These are phyloP conservation scores for Colletotrichum somersetense DNA, from an alignment of 2,329 filamentous ascomycete genomes.

Conservation along the genomic window DNA sequence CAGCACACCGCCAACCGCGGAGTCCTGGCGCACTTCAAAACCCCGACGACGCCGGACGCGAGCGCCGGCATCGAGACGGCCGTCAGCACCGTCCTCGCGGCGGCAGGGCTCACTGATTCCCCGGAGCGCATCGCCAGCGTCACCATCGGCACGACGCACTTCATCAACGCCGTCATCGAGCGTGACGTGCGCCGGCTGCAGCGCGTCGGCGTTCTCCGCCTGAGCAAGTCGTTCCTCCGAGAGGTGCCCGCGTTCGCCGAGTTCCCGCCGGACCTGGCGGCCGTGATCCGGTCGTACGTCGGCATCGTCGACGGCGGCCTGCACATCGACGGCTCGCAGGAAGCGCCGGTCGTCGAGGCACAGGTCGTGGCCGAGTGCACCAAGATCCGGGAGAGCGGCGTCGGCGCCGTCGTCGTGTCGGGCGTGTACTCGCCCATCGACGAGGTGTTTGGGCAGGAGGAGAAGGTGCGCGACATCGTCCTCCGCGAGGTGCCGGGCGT, in stretches of 20 bases:
- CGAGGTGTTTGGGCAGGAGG: constrained; percentile 59
- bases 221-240: constrained; percentile 66
- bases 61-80: constrained; percentile 61
- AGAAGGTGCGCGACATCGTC: constrained; percentile 59
- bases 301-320: constrained; percentile 63
- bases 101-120: constrained; percentile 48
- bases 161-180: constrained; percentile 70
- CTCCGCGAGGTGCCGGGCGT: constrained; percentile 53
- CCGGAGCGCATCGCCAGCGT: constrained; percentile 58
- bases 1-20: constrained; percentile 52
- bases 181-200: constrained; percentile 61
- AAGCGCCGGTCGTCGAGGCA: constrained; percentile 53
- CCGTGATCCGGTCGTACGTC: constrained; percentile 60
- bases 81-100: constrained; percentile 58
- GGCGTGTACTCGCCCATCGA: constrained; percentile 69
- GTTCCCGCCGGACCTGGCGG: constrained; percentile 63
- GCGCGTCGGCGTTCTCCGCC: constrained; percentile 65
- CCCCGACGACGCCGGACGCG: constrained; percentile 62
- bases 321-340: constrained; percentile 63
- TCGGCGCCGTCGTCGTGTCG: constrained; percentile 61
- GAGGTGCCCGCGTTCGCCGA: constrained; percentile 64
- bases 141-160: constrained; percentile 69
- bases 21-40: constrained; percentile 64
- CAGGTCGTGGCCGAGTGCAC: constrained; percentile 49
- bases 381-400: constrained; percentile 57